A percentile compares a stretch with the other conserved stretches of the same genome.
Evolutionary conservation across 345 rosid genomes (phyloP).

Genomic region (Dimocarpus longan): DNA sequence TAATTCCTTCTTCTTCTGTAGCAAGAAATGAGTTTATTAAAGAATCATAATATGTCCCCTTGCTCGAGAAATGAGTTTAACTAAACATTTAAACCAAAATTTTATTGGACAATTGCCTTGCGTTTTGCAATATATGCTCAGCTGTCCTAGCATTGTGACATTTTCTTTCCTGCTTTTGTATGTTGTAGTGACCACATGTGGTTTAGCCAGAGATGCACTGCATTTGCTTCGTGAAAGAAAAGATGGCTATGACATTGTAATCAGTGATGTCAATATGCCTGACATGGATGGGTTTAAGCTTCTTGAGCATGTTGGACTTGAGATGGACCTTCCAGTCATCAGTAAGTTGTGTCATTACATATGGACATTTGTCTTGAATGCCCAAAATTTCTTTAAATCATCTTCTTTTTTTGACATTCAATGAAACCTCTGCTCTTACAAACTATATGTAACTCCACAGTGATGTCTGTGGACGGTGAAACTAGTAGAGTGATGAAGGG

Average conservation of each 20-base stretch:
- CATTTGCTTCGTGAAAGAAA: constrained; percentile 78
- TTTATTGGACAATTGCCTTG: neutral
- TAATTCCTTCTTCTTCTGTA: no score
- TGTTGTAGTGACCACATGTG: constrained; percentile 77
- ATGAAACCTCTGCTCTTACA: constrained; percentile 23
- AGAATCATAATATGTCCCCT: neutral
- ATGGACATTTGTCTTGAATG: constrained; percentile 23
- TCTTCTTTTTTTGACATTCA: constrained; percentile 4
- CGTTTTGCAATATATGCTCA: neutral
- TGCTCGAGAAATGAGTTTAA: neutral
- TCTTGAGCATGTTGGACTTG: constrained; percentile 92
- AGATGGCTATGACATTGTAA: constrained; percentile 89
- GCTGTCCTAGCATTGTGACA: constrained; percentile 9
- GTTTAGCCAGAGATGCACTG: constrained; percentile 89
- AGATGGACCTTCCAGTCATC: constrained; percentile 95
- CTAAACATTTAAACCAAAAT: neutral
- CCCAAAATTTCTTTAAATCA: neutral
- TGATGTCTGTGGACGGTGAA: constrained; percentile 99
- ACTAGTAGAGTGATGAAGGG: constrained; percentile 95
- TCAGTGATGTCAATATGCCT: constrained; percentile 99
- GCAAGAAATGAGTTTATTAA: neutral
- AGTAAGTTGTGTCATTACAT: constrained; percentile 57
- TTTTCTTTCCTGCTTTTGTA: constrained; percentile 16
- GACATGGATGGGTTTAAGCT: constrained; percentile 99
- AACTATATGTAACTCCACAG: constrained; percentile 39